phyloP scores from a whole-genome alignment of 192 early-diverging fungal species.

The Coemansia sp. region DNA sequence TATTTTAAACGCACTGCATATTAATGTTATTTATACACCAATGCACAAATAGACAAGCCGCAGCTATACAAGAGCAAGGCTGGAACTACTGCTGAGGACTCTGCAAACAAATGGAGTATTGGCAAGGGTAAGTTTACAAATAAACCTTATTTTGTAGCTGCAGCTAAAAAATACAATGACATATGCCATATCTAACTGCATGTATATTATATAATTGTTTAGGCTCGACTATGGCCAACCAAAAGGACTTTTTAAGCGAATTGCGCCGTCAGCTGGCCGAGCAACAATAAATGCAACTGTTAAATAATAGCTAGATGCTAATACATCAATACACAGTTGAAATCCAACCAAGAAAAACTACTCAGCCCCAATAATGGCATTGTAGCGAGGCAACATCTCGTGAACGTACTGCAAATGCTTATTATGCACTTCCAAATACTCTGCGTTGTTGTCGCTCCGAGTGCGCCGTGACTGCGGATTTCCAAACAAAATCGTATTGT shows the following conservation, averaged over 20 bases:
- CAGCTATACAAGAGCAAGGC: constrained; percentile 25
- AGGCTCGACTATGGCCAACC: constrained; percentile 51
- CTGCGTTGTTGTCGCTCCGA: constrained; percentile 22
- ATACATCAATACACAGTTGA: neutral
- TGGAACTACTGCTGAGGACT: neutral
- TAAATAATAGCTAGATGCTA: neutral
- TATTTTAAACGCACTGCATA: neutral
- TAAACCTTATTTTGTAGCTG: neutral
- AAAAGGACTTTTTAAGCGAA: constrained; percentile 51
- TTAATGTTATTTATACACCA: neutral
- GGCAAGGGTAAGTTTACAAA: constrained; percentile 29
- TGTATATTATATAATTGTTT: constrained; percentile 6
- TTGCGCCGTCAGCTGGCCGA: constrained; percentile 36
- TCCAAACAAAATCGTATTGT: constrained; percentile 50
- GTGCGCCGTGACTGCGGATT: constrained; percentile 34
- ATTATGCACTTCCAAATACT: constrained; percentile 27
- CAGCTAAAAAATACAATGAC: too few species aligned
- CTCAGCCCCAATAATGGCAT: constrained; percentile 52
- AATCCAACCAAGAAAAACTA: constrained; percentile 1
- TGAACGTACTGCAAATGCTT: constrained; percentile 52
- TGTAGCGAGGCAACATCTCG: constrained; percentile 55
- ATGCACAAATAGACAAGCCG: constrained; percentile 31
- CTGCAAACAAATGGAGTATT: constrained; percentile 25
- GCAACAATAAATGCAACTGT: neutral
- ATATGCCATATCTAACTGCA: neutral